phyloP scores from a whole-genome alignment of 2,329 filamentous ascomycete species.

The Simplicillium sp. region DNA sequence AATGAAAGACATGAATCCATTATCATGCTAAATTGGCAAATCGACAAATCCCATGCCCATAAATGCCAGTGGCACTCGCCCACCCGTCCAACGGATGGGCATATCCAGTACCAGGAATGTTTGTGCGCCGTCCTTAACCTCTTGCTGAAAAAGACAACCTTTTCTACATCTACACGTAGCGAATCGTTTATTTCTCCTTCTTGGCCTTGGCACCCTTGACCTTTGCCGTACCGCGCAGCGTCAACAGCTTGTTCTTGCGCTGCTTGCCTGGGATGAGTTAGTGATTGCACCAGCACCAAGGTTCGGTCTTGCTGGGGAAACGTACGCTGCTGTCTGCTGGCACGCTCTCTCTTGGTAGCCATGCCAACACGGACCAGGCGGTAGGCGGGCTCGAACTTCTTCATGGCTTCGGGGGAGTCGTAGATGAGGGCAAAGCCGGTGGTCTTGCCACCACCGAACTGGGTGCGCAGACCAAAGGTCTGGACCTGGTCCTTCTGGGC shows the following conservation, averaged over 20 bases:
- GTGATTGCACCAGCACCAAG: neutral
- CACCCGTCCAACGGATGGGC: slow-evolving; percentile 13
- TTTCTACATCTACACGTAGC: slow-evolving; percentile 8
- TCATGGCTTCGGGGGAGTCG: slow-evolving; percentile 95
- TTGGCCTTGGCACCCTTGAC: slow-evolving; percentile 90
- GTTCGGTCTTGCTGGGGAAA: slow-evolving; percentile 22
- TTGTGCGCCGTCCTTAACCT: neutral
- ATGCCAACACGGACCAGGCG: slow-evolving; percentile 88
- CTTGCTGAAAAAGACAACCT: neutral
- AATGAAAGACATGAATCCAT: no score
- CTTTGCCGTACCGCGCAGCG: slow-evolving; percentile 95
- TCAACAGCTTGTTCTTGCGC: slow-evolving; percentile 99
- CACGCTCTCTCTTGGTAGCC: slow-evolving; percentile 91
- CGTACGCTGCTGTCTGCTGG: slow-evolving; percentile 98
- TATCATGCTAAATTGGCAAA: no score
- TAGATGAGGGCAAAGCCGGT: slow-evolving; percentile 98
- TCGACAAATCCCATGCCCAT: no score
- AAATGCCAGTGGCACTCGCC: slow-evolving; percentile 12
- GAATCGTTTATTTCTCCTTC: slow-evolving; percentile 75
- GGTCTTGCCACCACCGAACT: slow-evolving; percentile 99
- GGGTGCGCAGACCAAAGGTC: slow-evolving; percentile 96
- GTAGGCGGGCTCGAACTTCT: slow-evolving; percentile 99
- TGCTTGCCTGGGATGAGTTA: slow-evolving; percentile 73
- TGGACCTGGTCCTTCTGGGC: slow-evolving; percentile 93
- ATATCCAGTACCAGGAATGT: slow-evolving; percentile 11